phyloP scores from a whole-genome alignment of 2,329 filamentous ascomycete species.

The Aspergillus tanneri region DNA sequence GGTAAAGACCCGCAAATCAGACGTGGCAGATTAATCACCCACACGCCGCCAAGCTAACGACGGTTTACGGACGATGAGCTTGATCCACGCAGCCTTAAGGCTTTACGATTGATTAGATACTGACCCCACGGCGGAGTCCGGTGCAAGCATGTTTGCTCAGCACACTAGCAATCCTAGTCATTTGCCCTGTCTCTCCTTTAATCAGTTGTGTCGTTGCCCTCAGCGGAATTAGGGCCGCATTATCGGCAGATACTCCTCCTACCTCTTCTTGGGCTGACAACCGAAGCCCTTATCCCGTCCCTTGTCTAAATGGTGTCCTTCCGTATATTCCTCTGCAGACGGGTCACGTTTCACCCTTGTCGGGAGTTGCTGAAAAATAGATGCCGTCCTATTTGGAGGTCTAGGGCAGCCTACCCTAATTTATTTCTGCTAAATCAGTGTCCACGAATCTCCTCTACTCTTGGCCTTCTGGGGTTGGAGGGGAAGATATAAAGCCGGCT shows the following conservation, averaged over 20 bases:
- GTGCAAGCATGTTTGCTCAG: background rate
- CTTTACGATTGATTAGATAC: background rate
- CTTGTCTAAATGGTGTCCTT: background rate
- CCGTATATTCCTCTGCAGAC: background rate
- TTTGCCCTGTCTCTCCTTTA: background rate
- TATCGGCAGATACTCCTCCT: no score
- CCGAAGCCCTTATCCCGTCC: background rate
- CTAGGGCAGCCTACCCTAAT: background rate
- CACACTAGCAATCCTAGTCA: background rate
- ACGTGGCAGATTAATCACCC: background rate
- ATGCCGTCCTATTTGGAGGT: background rate
- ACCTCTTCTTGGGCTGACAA: background rate
- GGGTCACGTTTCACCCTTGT: background rate
- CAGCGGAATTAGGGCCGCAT: no score
- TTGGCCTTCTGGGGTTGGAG: background rate
- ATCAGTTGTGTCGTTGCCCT: no score
- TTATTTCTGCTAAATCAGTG: background rate
- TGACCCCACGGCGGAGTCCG: conserved; percentile 5
- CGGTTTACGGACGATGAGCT: conserved; percentile 10
- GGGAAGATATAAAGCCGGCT: background rate
- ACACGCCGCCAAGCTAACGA: conserved; percentile 9
- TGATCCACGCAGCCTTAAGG: conserved; percentile 1
- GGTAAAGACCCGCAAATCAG: background rate
- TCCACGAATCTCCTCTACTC: background rate
- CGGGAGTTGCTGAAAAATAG: conserved; percentile 1